Base-by-base conservation (phyloP, 1,284 basidiomycete species). In the Ustilago sp. region DNA sequence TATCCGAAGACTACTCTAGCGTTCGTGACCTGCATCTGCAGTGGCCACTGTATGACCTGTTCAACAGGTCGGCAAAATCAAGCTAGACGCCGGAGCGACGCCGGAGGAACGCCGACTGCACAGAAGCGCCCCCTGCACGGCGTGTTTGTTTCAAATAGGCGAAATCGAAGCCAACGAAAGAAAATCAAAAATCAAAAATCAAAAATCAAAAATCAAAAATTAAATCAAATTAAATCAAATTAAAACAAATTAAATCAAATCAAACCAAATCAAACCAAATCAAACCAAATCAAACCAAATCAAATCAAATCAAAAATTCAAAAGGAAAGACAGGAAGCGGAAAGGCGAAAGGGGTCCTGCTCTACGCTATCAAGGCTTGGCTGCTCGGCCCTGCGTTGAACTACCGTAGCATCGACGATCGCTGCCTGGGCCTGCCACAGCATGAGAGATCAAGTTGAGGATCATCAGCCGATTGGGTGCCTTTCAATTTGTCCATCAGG, bases 61-160 rank as follows among this genome's bases (percentile, higher is more conserved):
- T 45, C 43, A 17, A 19, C 43, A 45, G 17, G 43, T 45, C 43
- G 43, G 43, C 43, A 45, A 45, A 41, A 13, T 45, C n/a, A 45
- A 45, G 43, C 5, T 6, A 45, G 43, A 45, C 43, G 43, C 43
- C 3, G 43, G 43, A 45, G 43, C 43, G 43, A 45, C 43, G 43
- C 43, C 3, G 43, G 43, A 45, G 43, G 8, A 11, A 45, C 43
- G 43, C 43, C 43, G 13, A 45, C 12, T 45, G 17, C 43, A 45
- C 19, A 45, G 43, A 45, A 45, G 43, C 43, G n/a, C 19, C 43
- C 43, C 23, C 17, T 45, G 43, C 43, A 45, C 5, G 3, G 43
- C 43, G 43, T 45, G 43, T 19, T 19, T 45, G 43, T 45, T 19
- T 19, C 4, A 41, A 4, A 19, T 45, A 45, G 43, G 43, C 43